These are phyloP conservation scores for Populus pruinosa DNA, from an alignment of 345 rosid species.

Conservation along the genomic window DNA sequence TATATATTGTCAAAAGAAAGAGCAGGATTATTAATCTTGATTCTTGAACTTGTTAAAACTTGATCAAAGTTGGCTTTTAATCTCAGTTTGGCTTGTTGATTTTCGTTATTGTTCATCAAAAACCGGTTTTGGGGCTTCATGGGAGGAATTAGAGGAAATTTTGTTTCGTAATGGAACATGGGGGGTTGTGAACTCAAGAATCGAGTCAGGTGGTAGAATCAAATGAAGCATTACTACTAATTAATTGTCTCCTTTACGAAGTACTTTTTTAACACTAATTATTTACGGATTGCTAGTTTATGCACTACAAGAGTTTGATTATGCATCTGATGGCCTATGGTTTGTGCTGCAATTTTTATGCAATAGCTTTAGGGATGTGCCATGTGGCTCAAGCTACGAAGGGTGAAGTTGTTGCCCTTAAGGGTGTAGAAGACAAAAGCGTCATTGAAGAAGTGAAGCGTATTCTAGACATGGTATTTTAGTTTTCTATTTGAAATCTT, in stretches of 20 bases:
- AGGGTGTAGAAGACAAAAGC: slow-evolving; percentile 55
- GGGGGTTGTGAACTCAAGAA: neutral
- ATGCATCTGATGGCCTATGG: neutral
- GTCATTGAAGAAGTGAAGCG: slow-evolving; percentile 66
- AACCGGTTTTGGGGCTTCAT: neutral
- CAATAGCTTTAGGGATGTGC: slow-evolving; percentile 48
- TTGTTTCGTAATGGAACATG: neutral
- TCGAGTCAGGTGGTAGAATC: neutral
- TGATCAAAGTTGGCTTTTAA: neutral
- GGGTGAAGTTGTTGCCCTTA: slow-evolving; percentile 53
- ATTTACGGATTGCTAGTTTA: neutral
- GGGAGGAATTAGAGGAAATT: neutral
- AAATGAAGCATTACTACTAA: neutral
- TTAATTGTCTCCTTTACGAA: neutral
- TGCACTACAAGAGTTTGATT: neutral
- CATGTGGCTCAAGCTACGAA: slow-evolving; percentile 60
- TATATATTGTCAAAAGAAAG: too few species aligned
- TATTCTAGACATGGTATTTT: slow-evolving; percentile 67
- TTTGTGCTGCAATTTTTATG: neutral
- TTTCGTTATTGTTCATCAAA: neutral
- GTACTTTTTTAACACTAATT: neutral
- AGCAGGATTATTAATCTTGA: neutral
- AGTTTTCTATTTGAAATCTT: neutral
- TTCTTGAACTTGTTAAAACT: neutral
- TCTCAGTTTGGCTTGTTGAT: neutral